Base-by-base conservation (phyloP, 192 early-diverging fungal genomes). In the Blastocladiella britannica region DNA sequence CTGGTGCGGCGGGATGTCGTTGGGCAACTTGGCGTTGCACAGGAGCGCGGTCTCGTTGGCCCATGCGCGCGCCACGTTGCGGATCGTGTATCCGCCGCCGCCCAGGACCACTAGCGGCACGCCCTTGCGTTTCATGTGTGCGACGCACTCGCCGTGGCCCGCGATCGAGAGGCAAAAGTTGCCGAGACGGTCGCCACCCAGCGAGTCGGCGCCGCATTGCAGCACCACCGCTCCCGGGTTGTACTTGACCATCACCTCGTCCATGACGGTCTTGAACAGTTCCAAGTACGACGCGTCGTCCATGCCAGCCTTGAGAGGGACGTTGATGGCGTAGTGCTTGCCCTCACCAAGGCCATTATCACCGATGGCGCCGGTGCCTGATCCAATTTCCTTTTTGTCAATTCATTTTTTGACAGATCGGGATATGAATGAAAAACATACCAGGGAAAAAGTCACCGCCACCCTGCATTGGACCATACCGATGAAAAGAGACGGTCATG, bases 61-160 rank as follows among this genome's bases (percentile, higher is more conserved):
- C 93, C 91, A 94, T 25, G 82, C 81, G 5, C 93, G 79, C 28
- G 89, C 84, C 4, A 94, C 91, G 66, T 97, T 93, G 25, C 91
- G 78, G 65, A 95, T 90, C 0, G 94, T 98, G 63, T 98, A 98
- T 12, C 94, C 94, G 23, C 94, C 94, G 23, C 94, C 94, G 25
- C 94, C 94, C 1, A 96, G 71, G 28, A 94, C 82, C 25, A 98
- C 64, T 72, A 93, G 76, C 25, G 94, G 94, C 22, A 98, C 65
- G 54, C 88, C 84, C 66, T 94, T 89, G 7, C 67, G 75, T 53
- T 90, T 92, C 60, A 96, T 84, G 72, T 88, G 96, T 53, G 79
- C 77, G 5, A 96, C 89, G 63, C 94, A 98, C 56, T 81, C 79
- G 24, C 88, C 94, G 57, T 98, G 94, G 1, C 93, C 94, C 22